Conservation (phyloP, 179 eudicot species). For the Beta macrorhiza region DNA sequence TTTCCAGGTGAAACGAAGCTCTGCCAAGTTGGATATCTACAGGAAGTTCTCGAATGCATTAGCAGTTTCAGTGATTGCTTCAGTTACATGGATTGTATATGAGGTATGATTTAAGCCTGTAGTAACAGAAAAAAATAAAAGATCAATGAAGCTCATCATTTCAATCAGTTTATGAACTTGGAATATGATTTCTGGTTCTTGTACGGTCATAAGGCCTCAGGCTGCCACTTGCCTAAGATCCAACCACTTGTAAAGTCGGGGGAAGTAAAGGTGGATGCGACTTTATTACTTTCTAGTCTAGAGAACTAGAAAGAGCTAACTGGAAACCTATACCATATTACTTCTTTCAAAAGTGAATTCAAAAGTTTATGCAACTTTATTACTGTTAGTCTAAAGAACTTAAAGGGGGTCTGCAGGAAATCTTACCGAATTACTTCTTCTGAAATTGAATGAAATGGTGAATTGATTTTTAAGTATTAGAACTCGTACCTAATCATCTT, state of each 20-base stretch:
- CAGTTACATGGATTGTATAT: constrained; percentile 87
- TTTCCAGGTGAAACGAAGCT: constrained; percentile 77
- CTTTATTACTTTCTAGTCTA: neutral
- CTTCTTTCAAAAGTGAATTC: neutral
- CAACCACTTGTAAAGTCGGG: neutral
- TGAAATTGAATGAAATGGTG: no score
- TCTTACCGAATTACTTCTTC: no score
- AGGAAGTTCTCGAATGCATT: constrained; percentile 91
- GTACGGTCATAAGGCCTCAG: neutral
- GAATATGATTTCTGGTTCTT: neutral
- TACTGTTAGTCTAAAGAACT: no score
- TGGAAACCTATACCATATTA: neutral
- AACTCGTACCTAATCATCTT: no score
- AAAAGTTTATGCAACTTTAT: neutral
- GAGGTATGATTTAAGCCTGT: constrained; percentile 54
- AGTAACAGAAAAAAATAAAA: neutral
- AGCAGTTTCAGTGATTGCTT: constrained; percentile 71
- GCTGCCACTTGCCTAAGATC: neutral
- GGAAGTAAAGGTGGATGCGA: neutral
- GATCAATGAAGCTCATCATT: neutral
- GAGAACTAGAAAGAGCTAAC: neutral
- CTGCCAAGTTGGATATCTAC: constrained; percentile 85
- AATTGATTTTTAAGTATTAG: no score
- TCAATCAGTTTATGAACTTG: neutral
- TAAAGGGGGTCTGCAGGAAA: no score